These are phyloP conservation scores for Metschnikowia borealis DNA, from an alignment of 805 yeast species.

Conservation along the genomic window DNA sequence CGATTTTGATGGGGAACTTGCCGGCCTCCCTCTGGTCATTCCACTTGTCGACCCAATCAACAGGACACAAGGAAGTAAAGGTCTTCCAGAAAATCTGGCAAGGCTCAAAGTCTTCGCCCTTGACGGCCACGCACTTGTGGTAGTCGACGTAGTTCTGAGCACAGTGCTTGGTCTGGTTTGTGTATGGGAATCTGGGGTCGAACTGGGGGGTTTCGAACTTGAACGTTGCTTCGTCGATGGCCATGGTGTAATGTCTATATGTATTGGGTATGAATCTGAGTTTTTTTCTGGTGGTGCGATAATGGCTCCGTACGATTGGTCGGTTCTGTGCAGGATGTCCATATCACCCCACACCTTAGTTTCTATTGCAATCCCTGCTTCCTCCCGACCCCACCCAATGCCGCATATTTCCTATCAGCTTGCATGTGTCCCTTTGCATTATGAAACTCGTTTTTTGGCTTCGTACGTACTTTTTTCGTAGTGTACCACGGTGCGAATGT, in stretches of 20 bases:
- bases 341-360: background rate
- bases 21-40: conserved; percentile 73
- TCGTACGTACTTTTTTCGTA: too few relatives aligned
- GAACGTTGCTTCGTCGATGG: conserved; percentile 37
- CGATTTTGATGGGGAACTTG: conserved; percentile 41
- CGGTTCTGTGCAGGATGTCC: conserved; percentile 7
- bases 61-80: conserved; percentile 80
- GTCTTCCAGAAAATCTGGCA: conserved; percentile 93
- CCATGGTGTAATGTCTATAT: conserved; percentile 21
- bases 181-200: conserved; percentile 67
- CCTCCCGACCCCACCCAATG: too few relatives aligned
- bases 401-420: too few relatives aligned
- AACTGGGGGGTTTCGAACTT: conserved; percentile 41
- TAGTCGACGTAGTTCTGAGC: conserved; percentile 97
- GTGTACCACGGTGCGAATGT: too few relatives aligned
- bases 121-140: conserved; percentile 93
- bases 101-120: conserved; percentile 98
- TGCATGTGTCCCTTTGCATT: too few relatives aligned
- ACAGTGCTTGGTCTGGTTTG: conserved; percentile 97
- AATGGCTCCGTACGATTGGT: conserved; percentile 22
- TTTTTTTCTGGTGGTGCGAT: conserved; percentile 14
- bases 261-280: background rate
- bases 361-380: too few relatives aligned
- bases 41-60: conserved; percentile 84
- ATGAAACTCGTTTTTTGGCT: too few relatives aligned